Conservation (phyloP, 2,329 filamentous ascomycete species). For the Fusarium luffae region DNA sequence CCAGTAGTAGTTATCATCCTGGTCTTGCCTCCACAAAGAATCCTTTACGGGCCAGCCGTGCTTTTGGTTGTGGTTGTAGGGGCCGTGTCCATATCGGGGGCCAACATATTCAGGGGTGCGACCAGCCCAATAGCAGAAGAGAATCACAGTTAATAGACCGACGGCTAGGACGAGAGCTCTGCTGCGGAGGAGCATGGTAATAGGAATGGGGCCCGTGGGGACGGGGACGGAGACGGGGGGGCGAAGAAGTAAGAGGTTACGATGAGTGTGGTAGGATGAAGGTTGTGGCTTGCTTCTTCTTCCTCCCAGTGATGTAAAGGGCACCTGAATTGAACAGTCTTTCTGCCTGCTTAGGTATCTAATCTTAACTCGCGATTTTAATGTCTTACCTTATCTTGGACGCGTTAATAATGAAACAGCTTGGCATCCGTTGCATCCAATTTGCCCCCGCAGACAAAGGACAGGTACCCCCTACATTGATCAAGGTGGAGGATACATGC, state of each 20-base stretch:
- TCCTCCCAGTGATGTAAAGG: slow-evolving; percentile 2
- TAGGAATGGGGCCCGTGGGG: slow-evolving; percentile 15
- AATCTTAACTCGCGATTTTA: slow-evolving; percentile 15
- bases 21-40: slow-evolving; percentile 38
- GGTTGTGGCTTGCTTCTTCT: background rate
- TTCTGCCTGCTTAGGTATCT: background rate
- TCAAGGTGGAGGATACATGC: slow-evolving; percentile 16
- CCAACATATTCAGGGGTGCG: slow-evolving; percentile 27
- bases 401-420: slow-evolving; percentile 27
- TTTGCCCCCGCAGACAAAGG: slow-evolving; percentile 11
- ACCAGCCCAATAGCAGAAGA: slow-evolving; percentile 39
- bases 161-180: slow-evolving; percentile 36
- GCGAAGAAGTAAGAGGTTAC: background rate
- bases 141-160: slow-evolving; percentile 34
- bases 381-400: slow-evolving; percentile 21
- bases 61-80: slow-evolving; percentile 37
- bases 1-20: slow-evolving; percentile 47
- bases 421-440: slow-evolving; percentile 20
- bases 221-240: background rate
- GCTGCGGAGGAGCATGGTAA: slow-evolving; percentile 40
- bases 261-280: slow-evolving; percentile 4
- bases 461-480: slow-evolving; percentile 3
- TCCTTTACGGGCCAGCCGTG: slow-evolving; percentile 38
- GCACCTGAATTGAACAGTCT: no score
- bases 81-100: slow-evolving; percentile 33